These are phyloP conservation scores for Boletus eberwhitei DNA, from an alignment of 768 basidiomycete species.

Conservation along the genomic window DNA sequence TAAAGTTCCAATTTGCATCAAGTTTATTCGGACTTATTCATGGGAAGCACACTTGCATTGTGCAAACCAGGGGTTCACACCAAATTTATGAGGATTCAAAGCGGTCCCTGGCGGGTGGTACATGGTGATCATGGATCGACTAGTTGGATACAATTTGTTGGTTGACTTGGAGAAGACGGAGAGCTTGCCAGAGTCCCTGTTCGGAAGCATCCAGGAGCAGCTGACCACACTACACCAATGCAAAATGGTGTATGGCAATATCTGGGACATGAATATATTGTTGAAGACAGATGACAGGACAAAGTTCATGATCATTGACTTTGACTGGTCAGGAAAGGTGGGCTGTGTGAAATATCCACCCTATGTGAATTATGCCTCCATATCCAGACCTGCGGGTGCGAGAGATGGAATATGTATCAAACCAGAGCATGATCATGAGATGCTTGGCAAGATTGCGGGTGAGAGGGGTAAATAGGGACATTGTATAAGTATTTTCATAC, in stretches of 20 bases:
- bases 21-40: too few species aligned
- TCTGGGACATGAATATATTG: not conserved
- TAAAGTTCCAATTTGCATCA: too few species aligned
- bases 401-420: too few species aligned
- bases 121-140: not conserved
- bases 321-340: not conserved
- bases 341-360: too few species aligned
- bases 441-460: too few species aligned
- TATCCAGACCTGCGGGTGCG: too few species aligned
- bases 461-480: too few species aligned
- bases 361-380: too few species aligned
- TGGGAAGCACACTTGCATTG: not conserved
- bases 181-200: rapidly evolving
- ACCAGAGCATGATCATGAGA: too few species aligned
- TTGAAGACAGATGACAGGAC: not conserved
- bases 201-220: rapidly evolving
- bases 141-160: not conserved
- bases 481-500: too few species aligned
- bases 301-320: not conserved
- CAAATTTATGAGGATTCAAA: not conserved
- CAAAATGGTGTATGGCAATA: not conserved
- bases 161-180: too few species aligned
- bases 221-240: not conserved
- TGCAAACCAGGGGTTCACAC: not conserved
- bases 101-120: not conserved